Conservation (phyloP, 2,329 filamentous ascomycete genomes). For the Xylaria sp. region DNA sequence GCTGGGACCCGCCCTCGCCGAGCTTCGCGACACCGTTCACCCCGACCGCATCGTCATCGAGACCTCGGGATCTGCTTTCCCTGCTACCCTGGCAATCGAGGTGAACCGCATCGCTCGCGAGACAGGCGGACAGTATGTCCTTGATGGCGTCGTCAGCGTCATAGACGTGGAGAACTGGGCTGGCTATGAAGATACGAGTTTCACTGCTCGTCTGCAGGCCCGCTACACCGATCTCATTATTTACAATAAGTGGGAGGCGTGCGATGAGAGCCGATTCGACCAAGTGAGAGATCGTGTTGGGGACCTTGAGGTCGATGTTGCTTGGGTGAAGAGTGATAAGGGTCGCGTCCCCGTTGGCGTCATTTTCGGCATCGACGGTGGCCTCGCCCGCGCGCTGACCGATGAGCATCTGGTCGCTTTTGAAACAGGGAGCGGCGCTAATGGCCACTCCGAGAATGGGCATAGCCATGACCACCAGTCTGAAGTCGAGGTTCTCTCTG, state of each 20-base stretch:
- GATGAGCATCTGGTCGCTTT: slow-evolving; percentile 35
- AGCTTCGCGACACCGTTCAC: slow-evolving; percentile 53
- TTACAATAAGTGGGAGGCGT: slow-evolving; percentile 86
- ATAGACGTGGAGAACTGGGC: slow-evolving; percentile 94
- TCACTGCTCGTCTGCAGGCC: slow-evolving; percentile 83
- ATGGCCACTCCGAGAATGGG: slow-evolving; percentile 18
- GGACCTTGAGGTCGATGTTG: slow-evolving; percentile 72
- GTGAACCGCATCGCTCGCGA: slow-evolving; percentile 74
- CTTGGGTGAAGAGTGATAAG: slow-evolving; percentile 78
- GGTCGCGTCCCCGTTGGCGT: slow-evolving; percentile 74
- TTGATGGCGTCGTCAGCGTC: slow-evolving; percentile 85
- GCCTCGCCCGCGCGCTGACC: slow-evolving; percentile 56
- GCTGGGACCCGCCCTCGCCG: slow-evolving; percentile 70
- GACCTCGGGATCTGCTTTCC: slow-evolving; percentile 82
- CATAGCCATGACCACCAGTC: slow-evolving; percentile 59
- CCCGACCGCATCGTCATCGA: slow-evolving; percentile 92
- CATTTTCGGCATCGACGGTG: slow-evolving; percentile 82
- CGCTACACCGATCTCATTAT: slow-evolving; percentile 85
- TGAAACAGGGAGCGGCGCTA: slow-evolving; percentile 32
- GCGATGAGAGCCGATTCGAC: slow-evolving; percentile 69
- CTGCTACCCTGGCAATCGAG: slow-evolving; percentile 85
- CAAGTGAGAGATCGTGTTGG: slow-evolving; percentile 72
- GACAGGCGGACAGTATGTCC: slow-evolving; percentile 59
- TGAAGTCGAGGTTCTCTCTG: slow-evolving; percentile 86
- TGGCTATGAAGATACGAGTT: slow-evolving; percentile 86